These are phyloP conservation scores for Nitzschia sp. DNA, from an alignment of 108 stramenopile genomes.

Conservation along the genomic window DNA sequence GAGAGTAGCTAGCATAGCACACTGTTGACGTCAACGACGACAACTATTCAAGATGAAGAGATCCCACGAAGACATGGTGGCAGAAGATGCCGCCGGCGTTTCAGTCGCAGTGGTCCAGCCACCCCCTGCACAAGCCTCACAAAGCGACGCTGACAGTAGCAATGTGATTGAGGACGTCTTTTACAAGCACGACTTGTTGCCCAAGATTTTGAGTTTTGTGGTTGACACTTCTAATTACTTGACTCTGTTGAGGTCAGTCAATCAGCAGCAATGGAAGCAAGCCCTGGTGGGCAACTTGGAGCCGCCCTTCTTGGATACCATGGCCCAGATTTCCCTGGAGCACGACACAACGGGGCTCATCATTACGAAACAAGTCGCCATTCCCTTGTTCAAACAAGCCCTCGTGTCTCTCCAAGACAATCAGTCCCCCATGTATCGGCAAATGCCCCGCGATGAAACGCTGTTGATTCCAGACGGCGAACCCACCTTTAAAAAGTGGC, in stretches of 20 bases:
- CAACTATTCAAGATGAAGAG: background rate
- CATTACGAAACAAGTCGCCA: background rate
- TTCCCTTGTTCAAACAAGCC: background rate
- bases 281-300: background rate
- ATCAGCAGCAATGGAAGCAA: background rate
- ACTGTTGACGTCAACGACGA: too few species aligned
- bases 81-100: background rate
- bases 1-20: too few species aligned
- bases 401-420: background rate
- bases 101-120: too few species aligned
- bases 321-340: background rate
- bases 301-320: background rate
- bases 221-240: background rate
- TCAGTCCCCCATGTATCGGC: background rate
- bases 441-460: too few species aligned
- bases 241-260: background rate
- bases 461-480: too few species aligned
- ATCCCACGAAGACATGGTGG: background rate
- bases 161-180: background rate
- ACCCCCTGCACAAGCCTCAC: background rate
- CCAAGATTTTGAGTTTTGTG: background rate
- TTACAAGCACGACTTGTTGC: background rate
- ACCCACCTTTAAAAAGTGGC: background rate
- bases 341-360: background rate
- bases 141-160: background rate